A percentile compares a stretch with the other conserved stretches of the same genome.
These are phyloP conservation scores for Acer negundo DNA, from an alignment of 345 rosid genomes.

Conservation along the genomic window DNA sequence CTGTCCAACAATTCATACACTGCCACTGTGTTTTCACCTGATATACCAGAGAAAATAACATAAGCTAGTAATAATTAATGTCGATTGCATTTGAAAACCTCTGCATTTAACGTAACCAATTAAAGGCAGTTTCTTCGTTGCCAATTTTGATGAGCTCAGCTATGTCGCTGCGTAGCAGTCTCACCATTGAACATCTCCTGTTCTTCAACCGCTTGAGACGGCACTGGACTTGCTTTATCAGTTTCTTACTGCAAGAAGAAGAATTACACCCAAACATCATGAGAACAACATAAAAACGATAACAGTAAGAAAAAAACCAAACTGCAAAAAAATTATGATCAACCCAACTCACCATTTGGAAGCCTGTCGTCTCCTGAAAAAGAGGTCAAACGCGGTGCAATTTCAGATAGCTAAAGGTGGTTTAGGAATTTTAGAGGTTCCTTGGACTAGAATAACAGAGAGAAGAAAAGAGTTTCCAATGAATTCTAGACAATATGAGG, in stretches of 20 bases:
- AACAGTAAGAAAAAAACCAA: not conserved
- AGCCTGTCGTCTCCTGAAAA: conserved; percentile 79
- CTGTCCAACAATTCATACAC: conserved; percentile 57
- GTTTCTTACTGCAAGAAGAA: conserved; percentile 51
- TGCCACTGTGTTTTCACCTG: conserved; percentile 50
- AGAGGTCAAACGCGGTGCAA: conserved; percentile 59
- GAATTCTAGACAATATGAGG: too few relatives aligned
- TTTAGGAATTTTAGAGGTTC: not conserved
- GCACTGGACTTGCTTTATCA: conserved; percentile 52
- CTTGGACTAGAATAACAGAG: not conserved
- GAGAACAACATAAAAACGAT: not conserved
- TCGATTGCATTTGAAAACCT: too few relatives aligned
- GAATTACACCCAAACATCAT: not conserved
- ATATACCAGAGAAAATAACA: not conserved
- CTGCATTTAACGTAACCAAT: conserved; percentile 37
- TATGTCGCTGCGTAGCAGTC: conserved; percentile 51
- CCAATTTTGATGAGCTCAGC: conserved; percentile 66
- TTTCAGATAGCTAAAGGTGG: not conserved
- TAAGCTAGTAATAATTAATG: not conserved
- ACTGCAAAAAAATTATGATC: not conserved
- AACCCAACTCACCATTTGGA: conserved; percentile 54
- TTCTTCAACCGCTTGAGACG: conserved; percentile 67
- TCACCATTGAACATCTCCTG: conserved; percentile 61
- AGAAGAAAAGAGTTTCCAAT: not conserved
- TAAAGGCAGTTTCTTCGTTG: conserved; percentile 46